Percentiles rank a stretch among this genome's conserved stretches.
These are phyloP conservation scores for Alternaria ventricosa DNA, from an alignment of 2,329 filamentous ascomycete genomes.

Conservation along the genomic window DNA sequence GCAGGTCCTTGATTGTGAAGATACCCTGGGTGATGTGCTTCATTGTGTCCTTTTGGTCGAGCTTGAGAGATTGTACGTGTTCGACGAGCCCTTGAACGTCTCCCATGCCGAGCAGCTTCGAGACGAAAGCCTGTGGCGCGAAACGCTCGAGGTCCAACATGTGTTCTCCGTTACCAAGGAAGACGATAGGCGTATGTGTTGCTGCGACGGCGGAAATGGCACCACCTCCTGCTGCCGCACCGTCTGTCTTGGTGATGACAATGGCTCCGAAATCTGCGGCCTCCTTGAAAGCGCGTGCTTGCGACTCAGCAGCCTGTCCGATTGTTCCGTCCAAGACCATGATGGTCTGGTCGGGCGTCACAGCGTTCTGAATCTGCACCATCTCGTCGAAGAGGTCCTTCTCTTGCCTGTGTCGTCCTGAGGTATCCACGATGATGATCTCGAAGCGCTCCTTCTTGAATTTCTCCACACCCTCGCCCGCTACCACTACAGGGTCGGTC, in stretches of 20 bases:
- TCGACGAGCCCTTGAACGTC: conserved; percentile 95
- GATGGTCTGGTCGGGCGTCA: conserved; percentile 93
- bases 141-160: conserved; percentile 95
- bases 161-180: conserved; percentile 97
- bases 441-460: conserved; percentile 99
- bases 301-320: conserved; percentile 92
- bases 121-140: conserved; percentile 89
- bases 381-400: conserved; percentile 96
- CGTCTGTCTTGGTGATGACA: conserved; percentile 98
- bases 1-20: conserved; percentile 91
- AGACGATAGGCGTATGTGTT: conserved; percentile 95
- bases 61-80: conserved; percentile 92
- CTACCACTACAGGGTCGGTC: conserved; percentile 92
- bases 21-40: conserved; percentile 98
- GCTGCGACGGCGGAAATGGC: conserved; percentile 97
- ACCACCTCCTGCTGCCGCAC: conserved; percentile 92
- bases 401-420: conserved; percentile 92
- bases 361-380: conserved; percentile 91
- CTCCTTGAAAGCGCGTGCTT: conserved; percentile 96
- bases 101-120: conserved; percentile 94
- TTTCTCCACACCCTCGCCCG: conserved; percentile 94
- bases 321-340: conserved; percentile 98
- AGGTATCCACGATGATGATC: conserved; percentile 98
- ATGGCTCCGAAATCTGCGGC: conserved; percentile 97
- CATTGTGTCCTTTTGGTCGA: conserved; percentile 98